Evolutionary conservation across 106 monocot species (phyloP).

Genomic region (Acanthochlamys bracteata): DNA sequence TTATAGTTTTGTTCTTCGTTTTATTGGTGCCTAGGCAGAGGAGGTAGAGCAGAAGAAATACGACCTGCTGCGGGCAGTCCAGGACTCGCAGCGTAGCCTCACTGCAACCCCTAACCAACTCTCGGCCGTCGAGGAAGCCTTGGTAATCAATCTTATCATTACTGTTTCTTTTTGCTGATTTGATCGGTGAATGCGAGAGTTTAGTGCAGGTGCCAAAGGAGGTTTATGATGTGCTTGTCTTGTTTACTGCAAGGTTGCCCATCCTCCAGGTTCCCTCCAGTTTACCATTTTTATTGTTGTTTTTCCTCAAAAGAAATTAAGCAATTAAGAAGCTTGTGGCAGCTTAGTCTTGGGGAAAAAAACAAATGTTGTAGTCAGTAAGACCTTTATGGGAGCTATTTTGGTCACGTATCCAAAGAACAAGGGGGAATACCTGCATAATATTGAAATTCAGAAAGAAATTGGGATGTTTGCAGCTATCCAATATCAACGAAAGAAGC

Average conservation of each 20-base stretch:
- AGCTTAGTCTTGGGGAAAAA: no score
- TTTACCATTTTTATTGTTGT: not conserved
- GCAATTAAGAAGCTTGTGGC: no score
- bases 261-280: constrained; percentile 42
- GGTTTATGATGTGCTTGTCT: constrained; percentile 61
- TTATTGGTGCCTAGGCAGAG: constrained; percentile 2
- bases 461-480: no score
- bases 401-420: no score
- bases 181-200: not conserved
- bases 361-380: not conserved
- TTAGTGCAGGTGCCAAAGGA: constrained; percentile 55
- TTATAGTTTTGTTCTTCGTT: no score
- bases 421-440: no score
- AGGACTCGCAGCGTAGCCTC: constrained; percentile 84
- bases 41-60: constrained; percentile 66
- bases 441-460: no score
- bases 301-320: no score
- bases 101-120: constrained; percentile 63
- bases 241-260: constrained; percentile 63
- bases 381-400: no score
- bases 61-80: constrained; percentile 64
- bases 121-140: constrained; percentile 77
- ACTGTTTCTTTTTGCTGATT: not conserved
- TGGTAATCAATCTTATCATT: constrained; percentile 24
- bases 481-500: no score